Evolutionary conservation across 768 basidiomycete genomes (phyloP).

Genomic region (Phylloporus sp.): DNA sequence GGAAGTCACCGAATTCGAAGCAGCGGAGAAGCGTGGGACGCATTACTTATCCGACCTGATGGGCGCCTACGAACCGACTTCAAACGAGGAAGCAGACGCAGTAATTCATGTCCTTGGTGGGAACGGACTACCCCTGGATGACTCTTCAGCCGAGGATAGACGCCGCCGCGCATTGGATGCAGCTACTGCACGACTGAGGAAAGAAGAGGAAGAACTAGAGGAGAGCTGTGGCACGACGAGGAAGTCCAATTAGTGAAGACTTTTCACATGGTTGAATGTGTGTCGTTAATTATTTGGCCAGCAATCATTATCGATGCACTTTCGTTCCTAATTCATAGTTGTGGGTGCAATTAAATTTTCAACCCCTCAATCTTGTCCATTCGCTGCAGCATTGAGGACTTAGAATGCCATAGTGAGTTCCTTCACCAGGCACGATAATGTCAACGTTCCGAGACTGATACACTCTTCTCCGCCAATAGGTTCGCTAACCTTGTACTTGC

Average conservation of each 20-base stretch:
- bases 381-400: too few relatives aligned
- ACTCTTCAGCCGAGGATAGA: constrained; percentile 58
- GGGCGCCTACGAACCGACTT: constrained; percentile 48
- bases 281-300: too few relatives aligned
- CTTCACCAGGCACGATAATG: too few relatives aligned
- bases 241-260: neutral
- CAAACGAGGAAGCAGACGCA: constrained; percentile 55
- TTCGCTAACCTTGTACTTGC: too few relatives aligned
- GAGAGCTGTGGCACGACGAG: constrained; percentile 60
- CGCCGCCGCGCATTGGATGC: constrained; percentile 56
- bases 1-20: constrained; percentile 69
- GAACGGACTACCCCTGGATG: constrained; percentile 22
- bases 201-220: constrained; percentile 70
- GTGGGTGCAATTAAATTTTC: too few relatives aligned
- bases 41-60: constrained; percentile 42
- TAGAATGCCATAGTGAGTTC: too few relatives aligned
- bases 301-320: too few relatives aligned
- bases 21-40: constrained; percentile 46
- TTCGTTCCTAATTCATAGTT: too few relatives aligned
- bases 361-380: too few relatives aligned
- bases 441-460: too few relatives aligned
- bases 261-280: neutral
- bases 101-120: constrained; percentile 56
- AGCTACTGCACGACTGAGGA: constrained; percentile 53
- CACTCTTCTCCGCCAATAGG: too few relatives aligned